Evolutionary conservation across 768 basidiomycete species (phyloP).

Genomic region (Phaeotremella fagi): DNA sequence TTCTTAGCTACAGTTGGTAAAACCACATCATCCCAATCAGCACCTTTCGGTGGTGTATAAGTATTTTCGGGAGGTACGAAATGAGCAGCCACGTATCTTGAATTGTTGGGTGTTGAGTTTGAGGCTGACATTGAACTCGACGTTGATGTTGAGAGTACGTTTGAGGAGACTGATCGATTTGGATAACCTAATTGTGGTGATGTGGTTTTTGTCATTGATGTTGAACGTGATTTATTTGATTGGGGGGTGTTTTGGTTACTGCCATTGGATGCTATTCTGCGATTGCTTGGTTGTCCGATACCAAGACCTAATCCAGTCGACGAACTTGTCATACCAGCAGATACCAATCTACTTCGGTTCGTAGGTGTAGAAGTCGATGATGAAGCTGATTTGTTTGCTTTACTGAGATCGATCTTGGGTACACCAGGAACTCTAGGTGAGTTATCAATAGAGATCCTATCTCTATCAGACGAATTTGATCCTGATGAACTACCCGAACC

Average conservation of each 20-base stretch:
- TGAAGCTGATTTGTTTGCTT: no score
- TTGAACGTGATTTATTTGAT: neutral
- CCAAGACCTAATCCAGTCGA: conserved; percentile 12
- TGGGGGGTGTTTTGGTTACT: neutral
- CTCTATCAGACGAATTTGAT: neutral
- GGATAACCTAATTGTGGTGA: neutral
- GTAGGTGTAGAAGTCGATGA: neutral
- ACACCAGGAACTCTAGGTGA: neutral
- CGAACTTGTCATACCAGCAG: neutral
- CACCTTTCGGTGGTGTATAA: conserved; percentile 40
- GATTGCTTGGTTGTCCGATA: conserved; percentile 12
- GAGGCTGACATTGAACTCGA: conserved; percentile 1
- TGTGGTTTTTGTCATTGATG: neutral
- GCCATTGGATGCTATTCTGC: neutral
- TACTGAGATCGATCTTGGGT: neutral
- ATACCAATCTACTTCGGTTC: neutral
- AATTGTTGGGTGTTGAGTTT: conserved; percentile 4
- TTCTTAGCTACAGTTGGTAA: conserved; percentile 40
- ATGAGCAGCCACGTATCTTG: conserved; percentile 38
- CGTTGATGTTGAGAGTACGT: conserved; percentile 19
- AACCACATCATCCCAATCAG: conserved; percentile 41
- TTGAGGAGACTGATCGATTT: conserved; percentile 18
- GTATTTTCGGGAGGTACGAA: conserved; percentile 34
- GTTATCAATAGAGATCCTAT: neutral
- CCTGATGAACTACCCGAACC: neutral